phyloP scores from a whole-genome alignment of 2,329 filamentous ascomycete genomes.

The Alternaria gaisen region DNA sequence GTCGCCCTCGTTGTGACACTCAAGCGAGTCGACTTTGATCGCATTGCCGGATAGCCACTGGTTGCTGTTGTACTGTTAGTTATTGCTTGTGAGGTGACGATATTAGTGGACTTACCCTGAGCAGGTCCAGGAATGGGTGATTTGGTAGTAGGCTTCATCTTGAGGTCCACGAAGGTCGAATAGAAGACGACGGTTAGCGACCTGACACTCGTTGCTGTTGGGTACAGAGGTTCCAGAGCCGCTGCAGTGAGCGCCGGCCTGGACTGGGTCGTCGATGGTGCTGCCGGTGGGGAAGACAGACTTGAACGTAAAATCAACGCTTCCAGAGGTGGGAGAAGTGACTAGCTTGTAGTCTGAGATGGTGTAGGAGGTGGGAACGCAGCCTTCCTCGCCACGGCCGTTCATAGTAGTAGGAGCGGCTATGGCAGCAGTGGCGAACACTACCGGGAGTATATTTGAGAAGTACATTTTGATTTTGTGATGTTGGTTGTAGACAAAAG shows the following conservation, averaged over 20 bases:
- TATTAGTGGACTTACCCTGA: slow-evolving; percentile 31
- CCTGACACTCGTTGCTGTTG: slow-evolving; percentile 32
- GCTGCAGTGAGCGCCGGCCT: slow-evolving; percentile 28
- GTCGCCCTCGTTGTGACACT: slow-evolving; percentile 17
- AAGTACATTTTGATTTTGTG: slow-evolving; percentile 15
- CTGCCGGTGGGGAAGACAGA: slow-evolving; percentile 26
- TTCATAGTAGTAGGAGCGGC: slow-evolving; percentile 24
- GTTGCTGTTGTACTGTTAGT: slow-evolving; percentile 14
- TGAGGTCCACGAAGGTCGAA: slow-evolving; percentile 34
- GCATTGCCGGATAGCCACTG: slow-evolving; percentile 34
- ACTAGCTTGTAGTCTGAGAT: slow-evolving; percentile 34
- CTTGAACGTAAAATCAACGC: slow-evolving; percentile 38
- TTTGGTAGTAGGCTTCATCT: slow-evolving; percentile 32
- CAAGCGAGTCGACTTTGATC: slow-evolving; percentile 21
- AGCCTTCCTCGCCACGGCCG: slow-evolving; percentile 21
- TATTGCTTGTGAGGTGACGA: background rate
- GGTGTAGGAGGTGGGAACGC: slow-evolving; percentile 37
- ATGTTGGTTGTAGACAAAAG: background rate
- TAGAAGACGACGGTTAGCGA: slow-evolving; percentile 25
- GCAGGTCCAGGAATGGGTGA: slow-evolving; percentile 42
- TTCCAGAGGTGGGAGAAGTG: slow-evolving; percentile 19
- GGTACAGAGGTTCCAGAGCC: slow-evolving; percentile 26
- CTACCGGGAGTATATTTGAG: slow-evolving; percentile 15
- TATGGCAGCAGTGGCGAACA: slow-evolving; percentile 33
- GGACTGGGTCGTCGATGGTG: slow-evolving; percentile 30